Base-by-base conservation (phyloP, 169 alveolate species). In the Cardiosporidium cionae region DNA sequence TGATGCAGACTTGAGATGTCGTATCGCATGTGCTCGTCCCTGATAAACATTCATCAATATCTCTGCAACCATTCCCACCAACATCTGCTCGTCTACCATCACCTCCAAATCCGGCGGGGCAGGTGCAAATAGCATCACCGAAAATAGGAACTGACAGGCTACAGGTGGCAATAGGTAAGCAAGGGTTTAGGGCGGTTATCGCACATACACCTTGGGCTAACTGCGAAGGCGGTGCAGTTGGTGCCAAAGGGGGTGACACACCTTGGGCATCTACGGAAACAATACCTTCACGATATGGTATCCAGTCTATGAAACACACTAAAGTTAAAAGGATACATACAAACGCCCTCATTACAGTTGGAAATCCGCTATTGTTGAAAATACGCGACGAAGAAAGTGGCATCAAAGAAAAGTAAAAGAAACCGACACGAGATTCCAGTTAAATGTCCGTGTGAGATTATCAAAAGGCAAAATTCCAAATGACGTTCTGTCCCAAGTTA, bases 61-160 rank as follows among this genome's bases (percentile, higher is more conserved):
- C 87, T 28, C 36, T 52, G 65, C 87, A 81, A 16, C 87, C 87
- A 3, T 74, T 65, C 3, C 87, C 87, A 9, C 65, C 58, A 29
- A 53, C 72, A 3, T 82, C 87, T 7, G 65, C 52, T 28, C 53
- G 64, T 9, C 54, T 25, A 52, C 87, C 87, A 63, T 81, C 87
- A 0, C 87, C 87, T 16, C 65, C 75, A 65, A 53, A 81, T n/a
- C 87, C 87, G 29, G 64, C 36, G 25, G 86, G 86, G 35, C 87
- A 81, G 65, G 74, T 34, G 27, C 87, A 81, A 32, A 70, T 54
- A 7, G 86, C 82, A 28, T 77, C 82, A 9, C 87, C 87, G 27
- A 81, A 58, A 23, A 81, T 58, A 3, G 78, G 78, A 7, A 71
- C 72, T 7, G 72, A 44, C 16, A 58, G 78, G 3, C 28, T 53